Percentiles rank a stretch among this genome's conserved stretches.
Evolutionary conservation across 345 rosid genomes (phyloP).

Genomic region (Dimocarpus longan): DNA sequence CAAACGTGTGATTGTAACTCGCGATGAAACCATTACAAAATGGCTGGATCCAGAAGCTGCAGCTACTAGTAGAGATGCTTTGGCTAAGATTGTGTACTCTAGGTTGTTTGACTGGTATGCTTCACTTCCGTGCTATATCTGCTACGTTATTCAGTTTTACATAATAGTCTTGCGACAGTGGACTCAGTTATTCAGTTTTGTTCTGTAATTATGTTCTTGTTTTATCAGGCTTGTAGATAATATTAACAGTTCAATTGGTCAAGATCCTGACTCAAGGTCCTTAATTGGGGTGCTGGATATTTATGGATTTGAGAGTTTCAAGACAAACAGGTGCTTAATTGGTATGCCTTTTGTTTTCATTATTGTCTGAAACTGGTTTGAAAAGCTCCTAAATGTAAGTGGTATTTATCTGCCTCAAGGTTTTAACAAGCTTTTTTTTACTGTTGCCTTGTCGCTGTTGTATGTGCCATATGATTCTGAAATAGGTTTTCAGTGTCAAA

Average conservation of each 20-base stretch:
- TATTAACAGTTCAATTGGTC: slow-evolving; percentile 92
- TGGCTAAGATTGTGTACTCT: slow-evolving; percentile 93
- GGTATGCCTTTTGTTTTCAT: slow-evolving; percentile 63
- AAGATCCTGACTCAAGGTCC: slow-evolving; percentile 86
- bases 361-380: slow-evolving; percentile 39
- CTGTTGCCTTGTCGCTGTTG: slow-evolving; percentile 18
- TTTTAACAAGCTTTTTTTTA: slow-evolving; percentile 7
- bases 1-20: slow-evolving; percentile 95
- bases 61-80: slow-evolving; percentile 83
- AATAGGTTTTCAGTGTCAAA: slow-evolving; percentile 4
- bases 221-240: slow-evolving; percentile 87
- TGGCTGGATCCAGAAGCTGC: slow-evolving; percentile 95
- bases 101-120: slow-evolving; percentile 96
- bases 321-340: slow-evolving; percentile 98
- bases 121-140: slow-evolving; percentile 16
- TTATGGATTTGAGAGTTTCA: slow-evolving; percentile 99
- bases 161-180: slow-evolving; percentile 16
- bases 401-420: slow-evolving; percentile 19
- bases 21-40: slow-evolving; percentile 97
- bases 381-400: slow-evolving; percentile 22
- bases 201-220: slow-evolving; percentile 24
- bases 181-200: not conserved
- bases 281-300: slow-evolving; percentile 98
- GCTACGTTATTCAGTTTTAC: slow-evolving; percentile 8
- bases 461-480: not conserved